phyloP scores from a whole-genome alignment of 768 basidiomycete genomes.

The Plicaturopsis crispa region DNA sequence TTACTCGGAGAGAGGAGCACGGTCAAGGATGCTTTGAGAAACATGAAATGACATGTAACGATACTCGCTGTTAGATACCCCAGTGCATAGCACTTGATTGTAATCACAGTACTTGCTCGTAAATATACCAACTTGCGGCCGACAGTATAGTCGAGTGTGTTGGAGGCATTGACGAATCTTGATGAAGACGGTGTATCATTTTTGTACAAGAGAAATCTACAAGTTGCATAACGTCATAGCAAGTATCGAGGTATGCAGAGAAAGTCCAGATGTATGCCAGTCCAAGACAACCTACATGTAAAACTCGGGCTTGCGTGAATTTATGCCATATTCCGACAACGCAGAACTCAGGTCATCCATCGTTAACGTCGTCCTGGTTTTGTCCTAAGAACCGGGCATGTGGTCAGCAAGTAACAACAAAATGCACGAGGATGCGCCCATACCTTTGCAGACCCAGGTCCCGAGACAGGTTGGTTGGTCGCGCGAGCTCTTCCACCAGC shows the following conservation, averaged over 20 bases:
- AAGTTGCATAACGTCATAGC: too few species aligned
- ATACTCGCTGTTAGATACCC: too few species aligned
- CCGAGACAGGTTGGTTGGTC: conserved; percentile 47
- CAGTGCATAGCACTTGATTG: too few species aligned
- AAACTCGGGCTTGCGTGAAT: conserved; percentile 89
- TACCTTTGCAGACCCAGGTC: conserved; percentile 61
- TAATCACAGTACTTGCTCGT: too few species aligned
- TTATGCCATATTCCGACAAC: conserved; percentile 93
- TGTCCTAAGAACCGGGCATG: conserved; percentile 44
- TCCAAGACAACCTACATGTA: too few species aligned
- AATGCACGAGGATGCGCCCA: conserved; percentile 10
- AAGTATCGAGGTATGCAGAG: too few species aligned
- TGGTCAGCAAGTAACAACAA: conserved; percentile 3
- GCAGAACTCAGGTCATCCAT: conserved; percentile 97
- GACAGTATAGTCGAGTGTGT: too few species aligned
- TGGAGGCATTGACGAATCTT: too few species aligned
- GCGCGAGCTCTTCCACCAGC: conserved; percentile 62
- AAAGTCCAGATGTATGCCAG: too few species aligned
- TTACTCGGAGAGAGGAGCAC: conserved; percentile 68
- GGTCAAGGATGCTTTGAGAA: conserved; percentile 50
- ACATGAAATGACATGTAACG: conserved; percentile 27
- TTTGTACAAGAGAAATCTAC: too few species aligned
- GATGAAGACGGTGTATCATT: too few species aligned
- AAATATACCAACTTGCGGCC: too few species aligned
- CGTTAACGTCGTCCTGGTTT: conserved; percentile 87